Base-by-base conservation (phyloP, 1,284 basidiomycete species). In the Cryptococcus depauperatus region DNA sequence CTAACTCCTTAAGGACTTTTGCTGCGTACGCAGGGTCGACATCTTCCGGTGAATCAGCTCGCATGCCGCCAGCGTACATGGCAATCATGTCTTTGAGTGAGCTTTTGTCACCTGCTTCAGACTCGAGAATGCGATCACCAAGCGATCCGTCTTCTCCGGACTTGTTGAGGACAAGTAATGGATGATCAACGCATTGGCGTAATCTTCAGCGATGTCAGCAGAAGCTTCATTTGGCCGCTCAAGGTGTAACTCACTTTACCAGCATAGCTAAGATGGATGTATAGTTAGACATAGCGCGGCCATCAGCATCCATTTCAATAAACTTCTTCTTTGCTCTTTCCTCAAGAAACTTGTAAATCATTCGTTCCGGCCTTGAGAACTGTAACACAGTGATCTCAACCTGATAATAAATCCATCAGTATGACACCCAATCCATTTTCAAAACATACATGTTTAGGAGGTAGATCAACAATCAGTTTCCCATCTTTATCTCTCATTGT, bases 241-340 rank as follows among this genome's bases (percentile, higher is more conserved):
- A 29, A 29, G 3, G 18, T 8, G 13, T 7, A 33, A 51, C 75
- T 42, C 52, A 87, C 86, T 81, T 79, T 85, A 90, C 89, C 29
- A 90, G 75, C 84, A 89, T 88, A 4, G 85, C 87, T 58, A 92
- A 76, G 61, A 92, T 90, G 56, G 85, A 84, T 0, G 85, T 88
- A 63, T 89, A 91, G 58, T 89, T 90, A 57, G 81, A 86, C 64
- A 82, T 80, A 22, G 89, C 76, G 1, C 83, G 71, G 10, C 86
- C 86, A 61, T 82, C 83, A 4, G 80, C 83, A 55, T 80, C 80
- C 10, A 90, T 71, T 45, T 78, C 77, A 50, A 89, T 83, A 61
- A 88, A 91, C 47, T 64, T 56, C 16, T 61, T 45, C 54, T 68
- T 68, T 1, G 69, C 68, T 9, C 60, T 50, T 41, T 66, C 61